Evolutionary conservation across 345 rosid species (phyloP).

Genomic region (Noccaea bulbosa): DNA sequence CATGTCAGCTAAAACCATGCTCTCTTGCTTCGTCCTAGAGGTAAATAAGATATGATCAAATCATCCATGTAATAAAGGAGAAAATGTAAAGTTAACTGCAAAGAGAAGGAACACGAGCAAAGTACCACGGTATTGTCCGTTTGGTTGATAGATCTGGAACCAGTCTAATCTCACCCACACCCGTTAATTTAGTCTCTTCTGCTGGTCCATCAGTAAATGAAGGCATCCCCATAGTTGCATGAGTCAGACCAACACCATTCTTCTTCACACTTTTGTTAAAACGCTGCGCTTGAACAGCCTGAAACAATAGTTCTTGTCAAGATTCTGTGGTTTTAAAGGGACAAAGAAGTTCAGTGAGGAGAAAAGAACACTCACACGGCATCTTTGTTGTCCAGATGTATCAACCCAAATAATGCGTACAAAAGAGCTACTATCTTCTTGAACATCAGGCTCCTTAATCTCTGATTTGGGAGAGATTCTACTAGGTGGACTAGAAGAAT

Average conservation of each 20-base stretch:
- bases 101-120: not conserved
- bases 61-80: not conserved
- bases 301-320: constrained; percentile 8
- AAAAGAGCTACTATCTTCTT: constrained; percentile 49
- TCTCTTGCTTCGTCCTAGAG: constrained; percentile 70
- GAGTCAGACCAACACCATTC: constrained; percentile 83
- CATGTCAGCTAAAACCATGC: constrained; percentile 97
- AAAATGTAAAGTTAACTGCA: constrained; percentile 13
- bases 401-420: constrained; percentile 90
- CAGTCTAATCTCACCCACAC: constrained; percentile 86
- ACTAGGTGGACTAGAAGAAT: constrained; percentile 40
- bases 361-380: constrained; percentile 66
- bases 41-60: constrained; percentile 22
- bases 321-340: not conserved
- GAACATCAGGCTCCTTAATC: constrained; percentile 39
- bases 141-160: constrained; percentile 84
- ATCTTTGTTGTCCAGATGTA: constrained; percentile 94
- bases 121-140: constrained; percentile 78
- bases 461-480: constrained; percentile 31
- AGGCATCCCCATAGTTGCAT: constrained; percentile 81
- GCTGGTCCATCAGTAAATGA: constrained; percentile 88
- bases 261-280: constrained; percentile 62
- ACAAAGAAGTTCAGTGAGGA: not conserved
- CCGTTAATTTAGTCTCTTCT: constrained; percentile 67
- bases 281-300: constrained; percentile 80